Evolutionary conservation across 164 flowering plant genomes (phyloP).

Genomic region (Warburgia ugandensis): DNA sequence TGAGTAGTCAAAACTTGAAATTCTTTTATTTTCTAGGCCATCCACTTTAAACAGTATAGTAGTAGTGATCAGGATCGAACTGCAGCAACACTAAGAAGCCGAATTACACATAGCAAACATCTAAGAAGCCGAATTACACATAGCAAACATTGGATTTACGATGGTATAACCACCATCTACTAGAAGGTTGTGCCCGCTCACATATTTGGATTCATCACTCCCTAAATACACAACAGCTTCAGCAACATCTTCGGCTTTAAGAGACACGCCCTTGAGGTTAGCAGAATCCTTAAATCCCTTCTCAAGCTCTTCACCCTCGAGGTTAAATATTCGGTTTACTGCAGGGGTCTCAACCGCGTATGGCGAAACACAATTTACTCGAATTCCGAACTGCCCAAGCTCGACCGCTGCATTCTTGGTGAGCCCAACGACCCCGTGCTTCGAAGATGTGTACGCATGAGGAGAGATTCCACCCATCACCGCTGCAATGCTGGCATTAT

Average conservation of each 20-base stretch:
- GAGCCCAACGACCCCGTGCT: slow-evolving; percentile 10
- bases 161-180: not conserved
- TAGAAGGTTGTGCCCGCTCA: not conserved
- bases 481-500: not conserved
- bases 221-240: not conserved
- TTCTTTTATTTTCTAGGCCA: too few species aligned
- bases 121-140: too few species aligned
- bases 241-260: not conserved
- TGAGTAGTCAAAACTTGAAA: too few species aligned
- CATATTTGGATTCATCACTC: not conserved
- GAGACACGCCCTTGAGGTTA: not conserved
- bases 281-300: not conserved
- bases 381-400: slow-evolving; percentile 15
- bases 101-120: too few species aligned
- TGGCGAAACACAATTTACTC: slow-evolving; percentile 13
- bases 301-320: not conserved
- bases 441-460: slow-evolving; percentile 6
- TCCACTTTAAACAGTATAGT: too few species aligned
- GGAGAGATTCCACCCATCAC: too few species aligned
- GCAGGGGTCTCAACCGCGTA: not conserved
- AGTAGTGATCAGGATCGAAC: too few species aligned
- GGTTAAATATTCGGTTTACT: not conserved
- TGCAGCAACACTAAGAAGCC: too few species aligned
- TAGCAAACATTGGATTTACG: too few species aligned
- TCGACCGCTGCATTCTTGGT: slow-evolving; percentile 11